phyloP scores from a whole-genome alignment of 805 yeast species.

The Starmerella potacharoeniae region DNA sequence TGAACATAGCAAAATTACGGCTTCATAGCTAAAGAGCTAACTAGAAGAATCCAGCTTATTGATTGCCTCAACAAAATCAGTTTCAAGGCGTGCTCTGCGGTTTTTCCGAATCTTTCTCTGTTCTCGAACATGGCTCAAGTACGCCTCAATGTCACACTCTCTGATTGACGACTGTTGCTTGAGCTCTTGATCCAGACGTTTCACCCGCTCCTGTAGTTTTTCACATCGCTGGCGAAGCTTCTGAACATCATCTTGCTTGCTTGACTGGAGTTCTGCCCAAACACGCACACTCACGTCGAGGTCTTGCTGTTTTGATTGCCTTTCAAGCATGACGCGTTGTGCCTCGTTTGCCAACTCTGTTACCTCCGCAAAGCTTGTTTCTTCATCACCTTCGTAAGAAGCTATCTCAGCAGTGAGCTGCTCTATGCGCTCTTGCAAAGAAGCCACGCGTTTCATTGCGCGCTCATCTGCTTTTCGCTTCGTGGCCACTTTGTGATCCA shows the following conservation, averaged over 20 bases:
- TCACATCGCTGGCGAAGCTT: slow-evolving; percentile 10
- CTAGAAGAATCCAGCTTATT: slow-evolving; percentile 2
- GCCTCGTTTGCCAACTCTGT: slow-evolving; percentile 5
- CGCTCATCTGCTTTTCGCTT: slow-evolving; percentile 18
- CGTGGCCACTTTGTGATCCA: slow-evolving; percentile 6
- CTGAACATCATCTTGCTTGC: slow-evolving; percentile 6
- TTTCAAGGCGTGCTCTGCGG: slow-evolving; percentile 13
- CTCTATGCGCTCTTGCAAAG: slow-evolving; percentile 14
- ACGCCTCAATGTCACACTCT: neutral
- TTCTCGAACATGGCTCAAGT: slow-evolving; percentile 5
- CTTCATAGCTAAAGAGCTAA: too few relatives aligned
- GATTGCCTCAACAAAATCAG: slow-evolving; percentile 13
- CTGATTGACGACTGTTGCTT: neutral
- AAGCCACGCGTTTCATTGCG: slow-evolving; percentile 15
- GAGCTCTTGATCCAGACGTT: slow-evolving; percentile 3
- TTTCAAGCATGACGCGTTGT: slow-evolving; percentile 5
- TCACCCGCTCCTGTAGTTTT: slow-evolving; percentile 7
- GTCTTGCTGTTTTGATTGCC: slow-evolving; percentile 7
- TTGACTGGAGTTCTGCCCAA: slow-evolving; percentile 11
- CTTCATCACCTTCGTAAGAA: neutral
- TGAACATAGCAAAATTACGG: too few relatives aligned
- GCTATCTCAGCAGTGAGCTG: slow-evolving; percentile 13
- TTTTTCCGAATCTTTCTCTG: slow-evolving; percentile 12
- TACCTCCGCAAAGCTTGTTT: neutral
- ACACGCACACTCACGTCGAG: slow-evolving; percentile 10